Percentiles rank a stretch among this genome's conserved stretches.
Conservation (phyloP, 1,284 basidiomycete genomes). For the Puccinia hordei region DNA sequence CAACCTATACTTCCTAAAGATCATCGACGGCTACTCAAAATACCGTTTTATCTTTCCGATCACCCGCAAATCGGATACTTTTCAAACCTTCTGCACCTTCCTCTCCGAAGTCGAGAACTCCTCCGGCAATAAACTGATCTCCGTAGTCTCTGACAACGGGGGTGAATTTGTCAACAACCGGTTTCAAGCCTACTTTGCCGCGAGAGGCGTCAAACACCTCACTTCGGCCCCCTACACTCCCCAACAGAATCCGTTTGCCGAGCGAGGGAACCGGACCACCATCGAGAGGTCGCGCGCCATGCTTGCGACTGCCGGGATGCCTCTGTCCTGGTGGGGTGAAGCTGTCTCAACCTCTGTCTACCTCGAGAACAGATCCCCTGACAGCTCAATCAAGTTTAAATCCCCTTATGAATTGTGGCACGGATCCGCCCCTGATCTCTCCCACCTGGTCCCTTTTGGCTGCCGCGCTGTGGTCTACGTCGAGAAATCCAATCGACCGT, state of each 20-base stretch:
- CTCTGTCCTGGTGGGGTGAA: not conserved
- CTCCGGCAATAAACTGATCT: not conserved
- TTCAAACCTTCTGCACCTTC: not conserved
- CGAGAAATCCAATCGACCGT: not conserved
- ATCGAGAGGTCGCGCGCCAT: conserved; percentile 56
- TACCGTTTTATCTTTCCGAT: not conserved
- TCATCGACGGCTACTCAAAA: not conserved
- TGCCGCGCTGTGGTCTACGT: not conserved
- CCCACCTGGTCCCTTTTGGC: not conserved
- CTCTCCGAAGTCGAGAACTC: not conserved
- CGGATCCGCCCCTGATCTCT: not conserved
- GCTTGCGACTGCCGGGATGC: conserved; percentile 52
- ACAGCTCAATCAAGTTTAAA: not conserved
- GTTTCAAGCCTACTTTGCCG: conserved; percentile 56
- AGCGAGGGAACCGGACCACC: conserved; percentile 56
- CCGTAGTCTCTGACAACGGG: conserved; percentile 58
- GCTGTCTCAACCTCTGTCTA: not conserved
- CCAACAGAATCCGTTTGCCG: conserved; percentile 51
- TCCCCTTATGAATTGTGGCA: not conserved
- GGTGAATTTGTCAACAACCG: conserved; percentile 55
- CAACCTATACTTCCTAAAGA: not conserved
- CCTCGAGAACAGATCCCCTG: not conserved
- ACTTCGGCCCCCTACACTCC: conserved; percentile 60
- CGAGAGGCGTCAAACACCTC: conserved; percentile 57
- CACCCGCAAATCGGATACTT: not conserved